Percentiles rank a stretch among this genome's conserved stretches.
phyloP scores from a whole-genome alignment of 2,329 filamentous ascomycete species.

The Sporothrix pseudoabietina region DNA sequence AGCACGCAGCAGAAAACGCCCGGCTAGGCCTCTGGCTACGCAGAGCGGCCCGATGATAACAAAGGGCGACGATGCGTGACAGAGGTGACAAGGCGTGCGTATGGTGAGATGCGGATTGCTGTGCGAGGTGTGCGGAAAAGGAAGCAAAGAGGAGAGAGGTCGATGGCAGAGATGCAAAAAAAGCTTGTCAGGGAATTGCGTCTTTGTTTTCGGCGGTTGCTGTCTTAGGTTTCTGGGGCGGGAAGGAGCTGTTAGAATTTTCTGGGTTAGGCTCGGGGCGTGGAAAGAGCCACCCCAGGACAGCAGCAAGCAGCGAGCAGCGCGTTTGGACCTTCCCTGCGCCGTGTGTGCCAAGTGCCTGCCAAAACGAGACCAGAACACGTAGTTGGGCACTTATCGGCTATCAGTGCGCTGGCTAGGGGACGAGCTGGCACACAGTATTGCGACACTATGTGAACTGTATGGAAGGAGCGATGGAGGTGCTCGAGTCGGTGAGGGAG shows the following conservation, averaged over 20 bases:
- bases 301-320: neutral
- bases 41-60: neutral
- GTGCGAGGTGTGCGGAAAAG: neutral
- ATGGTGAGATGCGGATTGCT: constrained; percentile 1
- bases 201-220: constrained; percentile 21
- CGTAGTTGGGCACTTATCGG: constrained; percentile 24
- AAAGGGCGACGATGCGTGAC: constrained; percentile 16
- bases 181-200: neutral
- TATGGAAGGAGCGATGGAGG: neutral
- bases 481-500: neutral
- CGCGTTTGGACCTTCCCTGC: constrained; percentile 11
- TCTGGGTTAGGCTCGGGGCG: constrained; percentile 14
- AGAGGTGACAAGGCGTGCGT: constrained; percentile 5
- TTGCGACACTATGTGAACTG: constrained; percentile 10
- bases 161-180: constrained; percentile 17
- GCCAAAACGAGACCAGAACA: constrained; percentile 12
- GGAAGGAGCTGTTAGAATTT: constrained; percentile 21
- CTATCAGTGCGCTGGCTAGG: constrained; percentile 21
- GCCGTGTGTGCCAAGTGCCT: constrained; percentile 16
- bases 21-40: constrained; percentile 9
- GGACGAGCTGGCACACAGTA: constrained; percentile 18
- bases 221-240: constrained; percentile 13
- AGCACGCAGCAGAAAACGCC: neutral
- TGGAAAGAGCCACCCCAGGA: neutral
- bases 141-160: neutral